phyloP scores from a whole-genome alignment of 164 flowering plant genomes.

The Akebia trifoliata region DNA sequence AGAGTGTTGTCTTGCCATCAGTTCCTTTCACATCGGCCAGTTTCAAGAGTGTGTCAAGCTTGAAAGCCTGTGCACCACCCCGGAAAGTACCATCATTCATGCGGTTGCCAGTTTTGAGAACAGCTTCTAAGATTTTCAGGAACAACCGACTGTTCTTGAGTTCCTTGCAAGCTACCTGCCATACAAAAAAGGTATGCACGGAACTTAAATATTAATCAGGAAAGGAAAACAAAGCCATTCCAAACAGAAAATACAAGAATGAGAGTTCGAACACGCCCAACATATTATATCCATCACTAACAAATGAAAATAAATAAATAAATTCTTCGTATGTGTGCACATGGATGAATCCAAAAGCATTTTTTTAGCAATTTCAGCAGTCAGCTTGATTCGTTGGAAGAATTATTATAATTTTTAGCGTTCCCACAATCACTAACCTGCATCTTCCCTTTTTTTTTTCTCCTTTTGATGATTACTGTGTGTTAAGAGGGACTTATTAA shows the following conservation, averaged over 20 bases:
- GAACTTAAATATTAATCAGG: neutral
- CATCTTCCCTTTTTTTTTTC: too few relatives aligned
- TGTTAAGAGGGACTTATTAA: too few relatives aligned
- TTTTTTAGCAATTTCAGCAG: too few relatives aligned
- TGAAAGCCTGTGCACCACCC: conserved; percentile 95
- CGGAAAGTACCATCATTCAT: conserved; percentile 97
- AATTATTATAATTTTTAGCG: too few relatives aligned
- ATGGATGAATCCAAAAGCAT: too few relatives aligned
- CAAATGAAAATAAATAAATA: too few relatives aligned
- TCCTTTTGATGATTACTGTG: too few relatives aligned
- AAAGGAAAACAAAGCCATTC: neutral
- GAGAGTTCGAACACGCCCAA: neutral
- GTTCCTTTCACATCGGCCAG: conserved; percentile 86
- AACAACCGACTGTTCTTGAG: conserved; percentile 74
- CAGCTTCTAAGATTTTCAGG: conserved; percentile 91
- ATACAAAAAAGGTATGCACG: neutral
- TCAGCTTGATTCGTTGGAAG: too few relatives aligned
- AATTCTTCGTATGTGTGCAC: too few relatives aligned
- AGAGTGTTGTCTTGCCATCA: conserved; percentile 89
- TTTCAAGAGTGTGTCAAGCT: conserved; percentile 90
- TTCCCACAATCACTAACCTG: too few relatives aligned
- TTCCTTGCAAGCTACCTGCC: conserved; percentile 81
- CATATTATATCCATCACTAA: too few relatives aligned
- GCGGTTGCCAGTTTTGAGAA: conserved; percentile 95
- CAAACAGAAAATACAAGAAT: neutral